These are phyloP conservation scores for Davidsoniella eucalypti DNA, from an alignment of 2,329 filamentous ascomycete species.

Conservation along the genomic window DNA sequence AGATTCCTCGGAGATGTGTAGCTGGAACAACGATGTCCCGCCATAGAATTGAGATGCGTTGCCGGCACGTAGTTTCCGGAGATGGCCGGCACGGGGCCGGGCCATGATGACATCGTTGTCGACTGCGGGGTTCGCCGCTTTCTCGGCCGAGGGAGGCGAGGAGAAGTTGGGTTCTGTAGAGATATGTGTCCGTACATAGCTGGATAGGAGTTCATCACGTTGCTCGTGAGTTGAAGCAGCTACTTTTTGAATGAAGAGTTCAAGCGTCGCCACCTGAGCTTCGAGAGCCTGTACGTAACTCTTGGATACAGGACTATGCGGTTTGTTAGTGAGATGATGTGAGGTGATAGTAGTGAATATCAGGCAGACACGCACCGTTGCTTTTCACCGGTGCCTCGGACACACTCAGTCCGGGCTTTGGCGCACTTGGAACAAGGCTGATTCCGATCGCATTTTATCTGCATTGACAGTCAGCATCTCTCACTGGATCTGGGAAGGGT, in stretches of 20 bases:
- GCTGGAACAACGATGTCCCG: constrained; percentile 8
- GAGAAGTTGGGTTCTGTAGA: neutral
- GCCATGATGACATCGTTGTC: constrained; percentile 12
- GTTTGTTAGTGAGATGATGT: constrained; percentile 16
- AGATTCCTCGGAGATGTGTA: constrained; percentile 4
- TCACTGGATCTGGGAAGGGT: neutral
- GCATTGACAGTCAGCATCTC: neutral
- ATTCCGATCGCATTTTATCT: constrained; percentile 36
- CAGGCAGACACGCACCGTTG: constrained; percentile 20
- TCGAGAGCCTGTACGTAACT: constrained; percentile 32
- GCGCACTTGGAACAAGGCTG: constrained; percentile 33
- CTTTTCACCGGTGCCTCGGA: constrained; percentile 27
- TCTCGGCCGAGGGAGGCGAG: neutral
- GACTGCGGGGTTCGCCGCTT: neutral
- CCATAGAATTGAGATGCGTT: constrained; percentile 10
- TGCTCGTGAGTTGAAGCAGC: constrained; percentile 23
- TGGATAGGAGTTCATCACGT: constrained; percentile 26
- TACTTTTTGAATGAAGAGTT: constrained; percentile 28
- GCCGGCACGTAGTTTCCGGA: constrained; percentile 13
- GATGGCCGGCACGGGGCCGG: constrained; percentile 20
- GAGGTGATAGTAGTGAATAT: neutral
- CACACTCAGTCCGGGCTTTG: constrained; percentile 25
- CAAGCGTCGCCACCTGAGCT: constrained; percentile 28
- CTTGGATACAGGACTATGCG: constrained; percentile 23
- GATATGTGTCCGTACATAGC: constrained; percentile 14